phyloP scores from a whole-genome alignment of 2,329 filamentous ascomycete species.

The Verticillium isaacii region DNA sequence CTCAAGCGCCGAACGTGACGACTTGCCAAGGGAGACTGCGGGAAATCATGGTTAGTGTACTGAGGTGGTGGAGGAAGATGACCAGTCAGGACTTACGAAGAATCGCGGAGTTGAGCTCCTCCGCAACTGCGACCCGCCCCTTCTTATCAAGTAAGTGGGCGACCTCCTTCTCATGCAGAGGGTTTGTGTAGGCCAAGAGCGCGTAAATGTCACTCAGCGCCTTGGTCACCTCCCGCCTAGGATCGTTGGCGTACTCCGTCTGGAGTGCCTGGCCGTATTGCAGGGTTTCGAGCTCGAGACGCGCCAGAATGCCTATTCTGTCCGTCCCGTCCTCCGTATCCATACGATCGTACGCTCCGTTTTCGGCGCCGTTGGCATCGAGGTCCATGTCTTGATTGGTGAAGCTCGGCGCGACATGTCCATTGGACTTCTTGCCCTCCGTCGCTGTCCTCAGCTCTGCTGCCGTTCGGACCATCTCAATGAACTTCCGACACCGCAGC shows the following conservation, averaged over 20 bases:
- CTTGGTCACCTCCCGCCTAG: slow-evolving; percentile 64
- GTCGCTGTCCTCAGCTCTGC: slow-evolving; percentile 56
- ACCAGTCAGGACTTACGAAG: slow-evolving; percentile 56
- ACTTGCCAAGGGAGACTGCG: slow-evolving; percentile 83
- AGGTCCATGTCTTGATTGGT: slow-evolving; percentile 50
- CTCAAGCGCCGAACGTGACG: slow-evolving; percentile 80
- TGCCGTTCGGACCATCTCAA: slow-evolving; percentile 83
- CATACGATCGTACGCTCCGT: slow-evolving; percentile 41
- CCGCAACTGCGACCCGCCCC: slow-evolving; percentile 74
- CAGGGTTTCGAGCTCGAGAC: slow-evolving; percentile 65
- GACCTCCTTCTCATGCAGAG: slow-evolving; percentile 67
- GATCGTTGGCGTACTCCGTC: slow-evolving; percentile 70
- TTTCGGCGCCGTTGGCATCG: slow-evolving; percentile 43
- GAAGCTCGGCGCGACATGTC: slow-evolving; percentile 38
- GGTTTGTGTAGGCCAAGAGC: slow-evolving; percentile 80
- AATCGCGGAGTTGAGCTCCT: slow-evolving; percentile 92
- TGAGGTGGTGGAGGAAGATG: background rate
- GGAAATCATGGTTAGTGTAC: slow-evolving; percentile 12
- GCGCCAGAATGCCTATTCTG: slow-evolving; percentile 19
- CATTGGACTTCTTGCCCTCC: slow-evolving; percentile 37
- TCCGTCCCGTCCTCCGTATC: slow-evolving; percentile 38
- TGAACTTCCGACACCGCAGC: slow-evolving; percentile 83
- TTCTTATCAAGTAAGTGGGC: slow-evolving; percentile 72
- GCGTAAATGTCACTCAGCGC: slow-evolving; percentile 82
- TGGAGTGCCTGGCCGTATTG: slow-evolving; percentile 75